Evolutionary conservation across 306 rosid species (phyloP).

Genomic region (Lithocarpus polystachyus): DNA sequence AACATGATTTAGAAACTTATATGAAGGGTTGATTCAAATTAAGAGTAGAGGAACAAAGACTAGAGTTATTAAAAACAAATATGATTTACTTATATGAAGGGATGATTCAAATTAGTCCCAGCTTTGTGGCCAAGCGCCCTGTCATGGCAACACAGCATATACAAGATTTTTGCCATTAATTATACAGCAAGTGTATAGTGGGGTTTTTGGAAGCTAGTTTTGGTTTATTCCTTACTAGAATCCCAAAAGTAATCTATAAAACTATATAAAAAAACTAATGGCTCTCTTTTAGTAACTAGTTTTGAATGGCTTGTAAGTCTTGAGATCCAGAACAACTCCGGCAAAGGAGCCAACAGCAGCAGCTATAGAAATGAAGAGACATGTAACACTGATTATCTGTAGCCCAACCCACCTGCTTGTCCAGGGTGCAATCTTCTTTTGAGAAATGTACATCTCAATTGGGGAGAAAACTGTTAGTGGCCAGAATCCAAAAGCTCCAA

Average conservation of each 20-base stretch:
- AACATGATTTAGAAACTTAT: too few species aligned
- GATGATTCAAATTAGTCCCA: neutral
- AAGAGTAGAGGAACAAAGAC: neutral
- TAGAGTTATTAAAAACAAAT: neutral
- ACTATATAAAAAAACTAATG: neutral
- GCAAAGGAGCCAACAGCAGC: constrained; percentile 73
- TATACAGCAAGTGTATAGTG: neutral
- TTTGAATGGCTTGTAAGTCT: constrained; percentile 59
- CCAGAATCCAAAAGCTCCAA: constrained; percentile 85
- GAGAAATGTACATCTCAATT: constrained; percentile 67
- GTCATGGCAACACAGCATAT: neutral
- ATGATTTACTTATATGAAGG: neutral
- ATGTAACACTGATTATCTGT: constrained; percentile 45
- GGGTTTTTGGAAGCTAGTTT: neutral
- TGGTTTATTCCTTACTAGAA: constrained; percentile 3
- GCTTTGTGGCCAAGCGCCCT: neutral
- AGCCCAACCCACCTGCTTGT: constrained; percentile 55
- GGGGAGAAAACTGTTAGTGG: constrained; percentile 71
- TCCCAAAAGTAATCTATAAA: neutral
- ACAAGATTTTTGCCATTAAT: neutral
- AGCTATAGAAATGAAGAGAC: constrained; percentile 46
- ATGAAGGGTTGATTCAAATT: too few species aligned
- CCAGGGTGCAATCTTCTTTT: constrained; percentile 54
- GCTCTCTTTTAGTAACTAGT: constrained; percentile 44
- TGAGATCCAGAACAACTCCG: constrained; percentile 67